These are phyloP conservation scores for Calonectria fujianensis DNA, from an alignment of 2,329 filamentous ascomycete genomes.

Conservation along the genomic window DNA sequence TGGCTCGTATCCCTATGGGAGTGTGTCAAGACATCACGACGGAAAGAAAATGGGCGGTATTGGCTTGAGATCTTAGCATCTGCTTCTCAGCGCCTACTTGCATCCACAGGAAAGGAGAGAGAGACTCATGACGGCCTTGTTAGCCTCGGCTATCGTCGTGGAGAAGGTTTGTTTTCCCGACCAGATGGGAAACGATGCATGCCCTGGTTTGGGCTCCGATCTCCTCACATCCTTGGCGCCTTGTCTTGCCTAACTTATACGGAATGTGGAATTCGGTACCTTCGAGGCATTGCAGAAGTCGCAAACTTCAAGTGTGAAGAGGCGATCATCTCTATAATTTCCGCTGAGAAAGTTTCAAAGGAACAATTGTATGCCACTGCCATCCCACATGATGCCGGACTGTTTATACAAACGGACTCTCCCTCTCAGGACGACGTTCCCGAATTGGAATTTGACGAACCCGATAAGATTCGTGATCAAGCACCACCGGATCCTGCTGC, in stretches of 20 bases:
- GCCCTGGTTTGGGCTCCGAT: constrained; percentile 6
- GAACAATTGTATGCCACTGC: neutral
- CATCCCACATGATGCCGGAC: neutral
- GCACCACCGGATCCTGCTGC: neutral
- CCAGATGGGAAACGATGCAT: neutral
- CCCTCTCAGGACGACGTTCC: neutral
- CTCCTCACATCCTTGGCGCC: neutral
- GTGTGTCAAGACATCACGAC: neutral
- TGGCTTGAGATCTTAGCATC: neutral
- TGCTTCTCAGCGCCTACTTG: neutral
- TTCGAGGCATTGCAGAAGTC: neutral
- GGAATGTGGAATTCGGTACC: neutral
- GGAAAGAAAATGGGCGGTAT: neutral
- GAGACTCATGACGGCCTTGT: neutral
- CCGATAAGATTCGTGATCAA: neutral
- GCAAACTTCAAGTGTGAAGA: neutral
- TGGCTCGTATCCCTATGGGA: neutral
- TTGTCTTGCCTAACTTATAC: neutral
- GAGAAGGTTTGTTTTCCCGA: neutral
- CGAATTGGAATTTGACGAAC: neutral
- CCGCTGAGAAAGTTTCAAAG: neutral
- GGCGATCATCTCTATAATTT: neutral
- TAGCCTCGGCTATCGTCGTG: neutral
- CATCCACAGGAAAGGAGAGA: neutral
- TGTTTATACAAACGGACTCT: neutral